phyloP scores from a whole-genome alignment of 2,329 filamentous ascomycete genomes.

The Cercospora zeae-maydis region DNA sequence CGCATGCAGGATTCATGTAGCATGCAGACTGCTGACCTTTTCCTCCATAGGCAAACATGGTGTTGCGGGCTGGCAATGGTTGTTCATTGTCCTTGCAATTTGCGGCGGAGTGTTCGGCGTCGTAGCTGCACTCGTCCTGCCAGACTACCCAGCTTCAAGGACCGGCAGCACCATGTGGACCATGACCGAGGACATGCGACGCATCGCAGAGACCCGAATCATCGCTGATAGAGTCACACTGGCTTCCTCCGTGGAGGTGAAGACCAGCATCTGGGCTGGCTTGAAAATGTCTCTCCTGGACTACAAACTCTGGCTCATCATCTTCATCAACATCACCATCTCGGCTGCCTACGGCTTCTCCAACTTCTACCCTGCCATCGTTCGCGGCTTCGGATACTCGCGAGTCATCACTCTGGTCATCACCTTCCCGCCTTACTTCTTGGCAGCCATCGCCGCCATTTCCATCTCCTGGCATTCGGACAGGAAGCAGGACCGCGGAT shows the following conservation, averaged over 20 bases:
- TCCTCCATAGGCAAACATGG: slow-evolving; percentile 21
- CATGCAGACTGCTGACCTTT: slow-evolving; percentile 25
- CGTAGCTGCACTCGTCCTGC: slow-evolving; percentile 39
- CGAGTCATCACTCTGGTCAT: slow-evolving; percentile 54
- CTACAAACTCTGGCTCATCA: slow-evolving; percentile 52
- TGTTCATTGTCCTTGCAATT: slow-evolving; percentile 29
- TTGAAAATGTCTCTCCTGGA: slow-evolving; percentile 50
- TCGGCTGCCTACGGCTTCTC: slow-evolving; percentile 57
- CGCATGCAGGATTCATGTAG: slow-evolving; percentile 19
- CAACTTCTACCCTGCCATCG: slow-evolving; percentile 64
- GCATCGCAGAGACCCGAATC: slow-evolving; percentile 53
- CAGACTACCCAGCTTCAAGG: slow-evolving; percentile 47
- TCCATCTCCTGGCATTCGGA: slow-evolving; percentile 48
- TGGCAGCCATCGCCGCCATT: slow-evolving; percentile 53
- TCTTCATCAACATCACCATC: slow-evolving; percentile 53
- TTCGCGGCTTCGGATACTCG: slow-evolving; percentile 58
- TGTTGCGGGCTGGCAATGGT: slow-evolving; percentile 42
- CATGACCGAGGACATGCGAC: slow-evolving; percentile 52
- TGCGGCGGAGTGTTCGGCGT: slow-evolving; percentile 15
- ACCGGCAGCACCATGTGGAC: not conserved
- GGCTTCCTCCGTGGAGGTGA: slow-evolving; percentile 43
- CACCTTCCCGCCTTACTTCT: slow-evolving; percentile 57
- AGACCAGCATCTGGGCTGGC: slow-evolving; percentile 43
- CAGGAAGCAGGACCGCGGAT: slow-evolving; percentile 53
- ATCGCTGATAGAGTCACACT: slow-evolving; percentile 42